phyloP scores from a whole-genome alignment of 202 grass and related monocot species.

The Panicum virgatum region DNA sequence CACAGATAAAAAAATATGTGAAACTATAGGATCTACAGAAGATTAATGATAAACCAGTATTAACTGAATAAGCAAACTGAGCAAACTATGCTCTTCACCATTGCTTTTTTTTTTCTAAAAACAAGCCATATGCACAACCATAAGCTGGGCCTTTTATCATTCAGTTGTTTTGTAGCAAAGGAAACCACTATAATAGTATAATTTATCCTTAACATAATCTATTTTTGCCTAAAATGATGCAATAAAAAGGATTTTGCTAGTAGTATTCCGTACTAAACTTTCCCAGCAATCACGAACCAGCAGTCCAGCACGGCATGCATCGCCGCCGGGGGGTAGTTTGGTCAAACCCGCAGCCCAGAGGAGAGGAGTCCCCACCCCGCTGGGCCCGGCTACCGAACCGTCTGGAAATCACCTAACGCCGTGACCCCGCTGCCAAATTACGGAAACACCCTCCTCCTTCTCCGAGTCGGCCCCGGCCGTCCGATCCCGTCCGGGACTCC shows the following conservation, averaged over 20 bases:
- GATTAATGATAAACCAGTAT: too few species aligned
- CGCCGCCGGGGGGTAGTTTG: constrained; percentile 24
- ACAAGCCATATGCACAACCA: too few species aligned
- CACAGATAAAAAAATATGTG: too few species aligned
- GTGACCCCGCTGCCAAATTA: not conserved
- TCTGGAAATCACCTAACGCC: constrained; percentile 34
- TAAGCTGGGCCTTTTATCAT: too few species aligned
- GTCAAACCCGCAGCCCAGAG: constrained; percentile 29
- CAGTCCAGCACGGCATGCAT: not conserved
- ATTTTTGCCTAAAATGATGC: not conserved
- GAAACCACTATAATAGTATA: too few species aligned
- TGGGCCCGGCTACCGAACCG: constrained; percentile 32
- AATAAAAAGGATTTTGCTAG: not conserved
- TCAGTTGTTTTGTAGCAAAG: too few species aligned
- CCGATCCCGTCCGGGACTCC: constrained; percentile 4
- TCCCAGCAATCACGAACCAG: not conserved
- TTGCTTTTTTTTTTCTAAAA: too few species aligned
- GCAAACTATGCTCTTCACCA: too few species aligned
- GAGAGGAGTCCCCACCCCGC: too few species aligned
- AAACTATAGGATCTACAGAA: too few species aligned
- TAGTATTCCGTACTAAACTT: not conserved
- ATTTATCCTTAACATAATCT: not conserved
- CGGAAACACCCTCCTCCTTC: not conserved
- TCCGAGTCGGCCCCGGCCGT: not conserved
- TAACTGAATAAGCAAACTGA: too few species aligned